These are phyloP conservation scores for Aspergillus sclerotiicarbonarius DNA, from an alignment of 495 filamentous ascomycete species.

Conservation along the genomic window DNA sequence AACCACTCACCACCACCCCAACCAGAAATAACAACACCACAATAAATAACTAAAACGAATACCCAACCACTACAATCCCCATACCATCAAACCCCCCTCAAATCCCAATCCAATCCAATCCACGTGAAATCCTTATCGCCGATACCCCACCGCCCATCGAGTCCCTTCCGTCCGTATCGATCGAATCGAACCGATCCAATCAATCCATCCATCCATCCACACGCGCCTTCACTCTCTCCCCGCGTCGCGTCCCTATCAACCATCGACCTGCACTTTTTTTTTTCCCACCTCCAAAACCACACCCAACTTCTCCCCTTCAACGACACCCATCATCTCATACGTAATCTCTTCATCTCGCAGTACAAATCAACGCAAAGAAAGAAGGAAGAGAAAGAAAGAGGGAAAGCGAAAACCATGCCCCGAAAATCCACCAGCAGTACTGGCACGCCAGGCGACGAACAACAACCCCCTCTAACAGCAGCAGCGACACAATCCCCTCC, in stretches of 20 bases:
- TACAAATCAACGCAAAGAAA: too few relatives aligned
- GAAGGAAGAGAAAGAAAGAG: not conserved
- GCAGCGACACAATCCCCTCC: not conserved
- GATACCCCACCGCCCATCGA: not conserved
- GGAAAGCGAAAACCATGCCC: conserved; percentile 3
- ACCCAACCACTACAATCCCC: not conserved
- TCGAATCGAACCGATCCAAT: too few relatives aligned
- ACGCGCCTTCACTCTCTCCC: too few relatives aligned
- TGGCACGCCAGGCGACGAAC: not conserved
- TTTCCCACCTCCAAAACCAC: too few relatives aligned
- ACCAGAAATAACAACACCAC: not conserved
- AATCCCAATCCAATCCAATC: too few relatives aligned
- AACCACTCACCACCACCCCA: not conserved
- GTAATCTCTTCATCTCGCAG: too few relatives aligned
- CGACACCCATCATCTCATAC: not conserved
- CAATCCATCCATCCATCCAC: too few relatives aligned
- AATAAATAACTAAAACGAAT: too few relatives aligned
- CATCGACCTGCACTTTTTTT: too few relatives aligned
- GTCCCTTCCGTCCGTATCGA: too few relatives aligned
- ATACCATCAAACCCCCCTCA: not conserved
- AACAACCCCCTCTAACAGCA: not conserved
- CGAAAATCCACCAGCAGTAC: conserved; percentile 18
- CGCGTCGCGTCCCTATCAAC: too few relatives aligned
- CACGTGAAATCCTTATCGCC: not conserved
- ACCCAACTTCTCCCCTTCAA: too few relatives aligned